A percentile compares a stretch with the other conserved stretches of the same genome.
phyloP scores from a whole-genome alignment of 352 stramenopile species.

The Globisporangium sylvaticum region DNA sequence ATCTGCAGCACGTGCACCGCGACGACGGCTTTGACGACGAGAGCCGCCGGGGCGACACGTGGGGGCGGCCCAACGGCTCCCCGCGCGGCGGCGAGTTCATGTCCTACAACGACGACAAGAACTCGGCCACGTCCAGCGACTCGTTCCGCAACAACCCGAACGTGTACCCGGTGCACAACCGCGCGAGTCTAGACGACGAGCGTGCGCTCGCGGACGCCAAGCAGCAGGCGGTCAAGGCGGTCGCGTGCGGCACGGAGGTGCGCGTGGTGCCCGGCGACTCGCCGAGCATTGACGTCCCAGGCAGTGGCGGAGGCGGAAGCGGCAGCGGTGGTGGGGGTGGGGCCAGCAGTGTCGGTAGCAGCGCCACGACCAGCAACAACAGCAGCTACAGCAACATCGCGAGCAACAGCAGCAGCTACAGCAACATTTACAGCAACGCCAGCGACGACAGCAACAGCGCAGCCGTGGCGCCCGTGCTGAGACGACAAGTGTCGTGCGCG shows the following conservation, averaged over 20 bases:
- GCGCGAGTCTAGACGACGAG: slow-evolving; percentile 19
- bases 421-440: not conserved
- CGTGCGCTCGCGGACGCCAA: slow-evolving; percentile 25
- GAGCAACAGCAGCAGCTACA: not conserved
- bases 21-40: slow-evolving; percentile 68
- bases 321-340: not conserved
- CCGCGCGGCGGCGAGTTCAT: slow-evolving; percentile 44
- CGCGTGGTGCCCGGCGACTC: slow-evolving; percentile 11
- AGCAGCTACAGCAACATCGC: not conserved
- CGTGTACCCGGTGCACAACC: slow-evolving; percentile 26
- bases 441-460: not conserved
- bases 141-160: slow-evolving; percentile 54
- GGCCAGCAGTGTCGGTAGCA: not conserved
- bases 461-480: not conserved
- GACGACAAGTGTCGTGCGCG: not conserved
- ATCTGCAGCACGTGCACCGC: slow-evolving; percentile 80
- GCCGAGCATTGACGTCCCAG: slow-evolving; percentile 14
- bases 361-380: not conserved
- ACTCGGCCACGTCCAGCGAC: slow-evolving; percentile 44
- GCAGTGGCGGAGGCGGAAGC: not conserved
- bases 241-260: slow-evolving; percentile 10
- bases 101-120: slow-evolving; percentile 48
- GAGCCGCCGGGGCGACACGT: slow-evolving; percentile 37
- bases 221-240: slow-evolving; percentile 15
- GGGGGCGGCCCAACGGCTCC: slow-evolving; percentile 35